Base-by-base conservation (phyloP, 2,329 filamentous ascomycete genomes). In the Phaeosphaeriaceae sp. region DNA sequence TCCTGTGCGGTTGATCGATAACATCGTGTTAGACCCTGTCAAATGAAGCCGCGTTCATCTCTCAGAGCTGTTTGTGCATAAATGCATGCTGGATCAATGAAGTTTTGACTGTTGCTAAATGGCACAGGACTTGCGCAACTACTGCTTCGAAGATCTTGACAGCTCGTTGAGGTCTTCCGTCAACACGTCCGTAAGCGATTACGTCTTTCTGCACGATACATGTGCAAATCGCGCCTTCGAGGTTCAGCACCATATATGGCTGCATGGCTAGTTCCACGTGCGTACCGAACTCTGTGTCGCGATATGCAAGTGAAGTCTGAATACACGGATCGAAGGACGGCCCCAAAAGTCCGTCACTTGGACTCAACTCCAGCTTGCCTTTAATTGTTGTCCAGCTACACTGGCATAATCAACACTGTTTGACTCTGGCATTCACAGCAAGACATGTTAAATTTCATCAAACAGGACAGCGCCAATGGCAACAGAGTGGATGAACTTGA, bases 1-100 rank as follows among this genome's bases (percentile, higher is more conserved):
- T 17, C 76, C 88, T 1, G 95, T 99, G 48, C 85, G 95, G 61
- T 80, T 99, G 77, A 97, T 99, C 75, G 95, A 99, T 74, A 99
- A 99, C 72, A 89, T 98, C 64, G 89, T 96, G n/a, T 57, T 83
- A 45, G 64, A 73, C 42, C 72, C 74, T 33, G 58, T 68, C 46
- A 57, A 57, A 60, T 65, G 31, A 59, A 33, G 40, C 45, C 54
- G 31, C 19, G n/a, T 4, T n/a, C 41, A 44, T 44, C n/a, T 44
- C n/a, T 36, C 6, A 36, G 13, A 36, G 31, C 31, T 36, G 31
- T 36, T 11, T 36, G 11, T 31, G 11, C 31, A 36, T 13, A 36
- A 36, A 3, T 36, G 6, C 11, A 36, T 15, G 13, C 31, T 15
- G 3, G 11, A 13, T 13, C 31, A 36, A 36, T 15, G 13, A 3